phyloP scores from a whole-genome alignment of 495 filamentous ascomycete genomes.

The Aspergillus coremiiformis region DNA sequence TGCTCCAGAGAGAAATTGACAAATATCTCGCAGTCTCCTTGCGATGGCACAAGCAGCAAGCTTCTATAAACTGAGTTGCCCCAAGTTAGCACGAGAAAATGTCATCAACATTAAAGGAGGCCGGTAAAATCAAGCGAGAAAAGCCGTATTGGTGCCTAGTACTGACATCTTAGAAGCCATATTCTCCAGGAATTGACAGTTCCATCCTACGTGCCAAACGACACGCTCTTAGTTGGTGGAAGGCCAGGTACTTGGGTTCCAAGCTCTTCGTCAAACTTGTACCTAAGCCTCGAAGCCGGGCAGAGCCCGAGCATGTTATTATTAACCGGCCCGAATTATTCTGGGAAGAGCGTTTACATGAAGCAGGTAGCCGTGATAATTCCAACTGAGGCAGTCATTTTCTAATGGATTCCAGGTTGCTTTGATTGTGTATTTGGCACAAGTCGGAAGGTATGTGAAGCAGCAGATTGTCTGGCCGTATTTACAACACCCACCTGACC shows the following conservation, averaged over 20 bases:
- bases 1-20: neutral
- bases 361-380: conserved; percentile 54
- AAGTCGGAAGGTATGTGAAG: conserved; percentile 60
- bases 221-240: conserved; percentile 65
- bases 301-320: conserved; percentile 64
- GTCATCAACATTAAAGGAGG: conserved; percentile 70
- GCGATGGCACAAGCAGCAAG: conserved; percentile 74
- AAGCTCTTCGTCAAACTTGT: neutral
- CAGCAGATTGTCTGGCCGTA: neutral
- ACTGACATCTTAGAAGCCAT: conserved; percentile 47
- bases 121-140: conserved; percentile 40
- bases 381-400: neutral
- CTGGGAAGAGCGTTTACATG: conserved; percentile 92
- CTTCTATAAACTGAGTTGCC: conserved; percentile 63
- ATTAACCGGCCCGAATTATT: conserved; percentile 91
- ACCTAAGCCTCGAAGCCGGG: neutral
- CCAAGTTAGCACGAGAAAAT: conserved; percentile 64
- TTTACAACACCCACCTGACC: neutral
- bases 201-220: conserved; percentile 78
- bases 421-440: conserved; percentile 88
- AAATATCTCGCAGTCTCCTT: conserved; percentile 51
- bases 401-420: conserved; percentile 45
- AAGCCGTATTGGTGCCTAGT: neutral
- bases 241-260: conserved; percentile 17
- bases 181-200: conserved; percentile 85